A percentile compares a stretch with the other conserved stretches of the same genome.
These are phyloP conservation scores for Trichophyton equinum DNA, from an alignment of 2,329 filamentous ascomycete genomes.

Conservation along the genomic window DNA sequence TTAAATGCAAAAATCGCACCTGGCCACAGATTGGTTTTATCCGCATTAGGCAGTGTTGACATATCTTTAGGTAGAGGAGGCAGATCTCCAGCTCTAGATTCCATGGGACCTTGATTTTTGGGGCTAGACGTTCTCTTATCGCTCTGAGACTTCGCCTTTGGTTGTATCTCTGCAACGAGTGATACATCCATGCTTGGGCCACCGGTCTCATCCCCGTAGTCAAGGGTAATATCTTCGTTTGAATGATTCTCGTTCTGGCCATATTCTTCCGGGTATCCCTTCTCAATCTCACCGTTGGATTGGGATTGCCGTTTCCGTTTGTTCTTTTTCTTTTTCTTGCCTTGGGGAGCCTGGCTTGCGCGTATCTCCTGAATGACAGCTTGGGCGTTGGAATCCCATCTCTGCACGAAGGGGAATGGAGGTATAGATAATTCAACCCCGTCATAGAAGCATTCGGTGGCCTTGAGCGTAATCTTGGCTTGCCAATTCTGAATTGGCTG, in stretches of 20 bases:
- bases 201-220: constrained; percentile 7
- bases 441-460: constrained; percentile 72
- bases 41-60: constrained; percentile 43
- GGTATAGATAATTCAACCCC: constrained; percentile 58
- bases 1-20: constrained; percentile 36
- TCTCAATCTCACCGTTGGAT: constrained; percentile 30
- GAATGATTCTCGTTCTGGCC: not conserved
- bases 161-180: not conserved
- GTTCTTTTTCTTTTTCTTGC: constrained; percentile 41
- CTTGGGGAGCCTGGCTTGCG: constrained; percentile 17
- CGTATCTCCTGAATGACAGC: constrained; percentile 29
- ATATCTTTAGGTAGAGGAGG: constrained; percentile 47
- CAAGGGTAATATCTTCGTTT: constrained; percentile 5
- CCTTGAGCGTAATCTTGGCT: constrained; percentile 58
- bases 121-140: not conserved
- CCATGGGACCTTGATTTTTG: not conserved
- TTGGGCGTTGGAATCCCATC: constrained; percentile 71
- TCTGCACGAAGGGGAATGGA: constrained; percentile 78
- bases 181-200: not conserved
- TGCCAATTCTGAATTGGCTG: constrained; percentile 57
- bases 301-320: constrained; percentile 40
- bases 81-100: constrained; percentile 25
- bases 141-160: not conserved
- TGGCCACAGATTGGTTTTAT: constrained; percentile 21
- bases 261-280: not conserved